Percentiles rank a stretch among this genome's conserved stretches.
Conservation (phyloP, 495 filamentous ascomycete genomes). For the Aspergillus conjunctus region DNA sequence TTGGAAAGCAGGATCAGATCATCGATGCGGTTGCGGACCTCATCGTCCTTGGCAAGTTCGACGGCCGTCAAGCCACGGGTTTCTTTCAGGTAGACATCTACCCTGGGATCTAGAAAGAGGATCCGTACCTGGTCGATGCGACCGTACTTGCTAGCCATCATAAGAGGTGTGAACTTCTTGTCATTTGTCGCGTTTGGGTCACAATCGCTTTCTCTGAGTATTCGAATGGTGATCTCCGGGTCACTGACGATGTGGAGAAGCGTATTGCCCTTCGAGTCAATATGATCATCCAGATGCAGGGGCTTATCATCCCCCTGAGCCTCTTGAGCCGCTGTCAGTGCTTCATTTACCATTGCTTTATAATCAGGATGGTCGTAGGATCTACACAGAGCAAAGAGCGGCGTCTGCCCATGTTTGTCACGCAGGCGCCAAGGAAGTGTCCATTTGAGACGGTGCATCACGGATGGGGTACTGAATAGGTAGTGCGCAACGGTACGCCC, state of each 20-base stretch:
- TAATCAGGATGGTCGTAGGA: constrained; percentile 95
- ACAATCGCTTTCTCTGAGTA: constrained; percentile 81
- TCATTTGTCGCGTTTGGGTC: constrained; percentile 97
- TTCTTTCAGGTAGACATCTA: constrained; percentile 84
- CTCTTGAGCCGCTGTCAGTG: constrained; percentile 69
- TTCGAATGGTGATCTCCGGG: constrained; percentile 69
- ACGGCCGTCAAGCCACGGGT: constrained; percentile 89
- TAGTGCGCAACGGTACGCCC: constrained; percentile 93
- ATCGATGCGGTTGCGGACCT: constrained; percentile 93
- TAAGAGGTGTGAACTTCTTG: constrained; percentile 90
- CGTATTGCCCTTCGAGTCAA: constrained; percentile 92
- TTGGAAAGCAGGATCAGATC: constrained; percentile 85
- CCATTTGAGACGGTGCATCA: constrained; percentile 73
- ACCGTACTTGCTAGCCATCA: constrained; percentile 99
- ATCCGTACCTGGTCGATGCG: constrained; percentile 88
- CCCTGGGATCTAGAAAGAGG: constrained; percentile 82
- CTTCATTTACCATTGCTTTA: constrained; percentile 77
- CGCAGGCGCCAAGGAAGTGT: constrained; percentile 85
- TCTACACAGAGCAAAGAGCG: constrained; percentile 88
- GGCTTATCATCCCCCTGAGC: constrained; percentile 76
- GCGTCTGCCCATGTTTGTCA: constrained; percentile 96
- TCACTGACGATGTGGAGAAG: constrained; percentile 92
- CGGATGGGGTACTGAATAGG: constrained; percentile 84
- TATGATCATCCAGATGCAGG: constrained; percentile 89
- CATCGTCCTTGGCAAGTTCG: constrained; percentile 97